Conservation (phyloP, 176 grass and related monocot genomes). For the Carex parvula region DNA sequence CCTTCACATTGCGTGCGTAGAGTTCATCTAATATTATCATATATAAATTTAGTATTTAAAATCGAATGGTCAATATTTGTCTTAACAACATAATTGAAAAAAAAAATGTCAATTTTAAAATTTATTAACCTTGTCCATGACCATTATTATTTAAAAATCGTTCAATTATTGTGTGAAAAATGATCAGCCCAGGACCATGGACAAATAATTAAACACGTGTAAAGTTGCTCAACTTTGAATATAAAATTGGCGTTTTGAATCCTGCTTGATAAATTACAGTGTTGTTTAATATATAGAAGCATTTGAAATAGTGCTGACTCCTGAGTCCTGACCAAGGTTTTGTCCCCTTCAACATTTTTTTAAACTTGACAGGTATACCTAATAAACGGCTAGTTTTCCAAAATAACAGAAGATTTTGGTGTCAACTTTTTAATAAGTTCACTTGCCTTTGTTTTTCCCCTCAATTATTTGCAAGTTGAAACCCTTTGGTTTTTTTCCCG, state of each 20-base stretch:
- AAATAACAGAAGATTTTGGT: background rate
- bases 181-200: background rate
- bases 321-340: background rate
- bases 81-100: too few species aligned
- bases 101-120: too few species aligned
- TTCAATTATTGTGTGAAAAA: background rate
- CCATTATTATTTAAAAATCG: too few species aligned
- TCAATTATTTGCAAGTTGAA: background rate
- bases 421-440: background rate
- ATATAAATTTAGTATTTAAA: too few species aligned
- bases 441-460: background rate
- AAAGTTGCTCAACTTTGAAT: background rate
- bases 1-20: too few species aligned
- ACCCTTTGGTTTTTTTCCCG: background rate
- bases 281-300: background rate
- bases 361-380: background rate
- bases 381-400: slow-evolving; percentile 4
- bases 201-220: background rate
- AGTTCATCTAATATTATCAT: too few species aligned
- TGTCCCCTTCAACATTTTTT: background rate
- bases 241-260: background rate
- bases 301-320: background rate
- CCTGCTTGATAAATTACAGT: background rate
- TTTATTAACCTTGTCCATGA: too few species aligned
- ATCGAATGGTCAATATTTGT: too few species aligned